A percentile compares a stretch with the other conserved stretches of the same genome.
phyloP scores from a whole-genome alignment of 345 rosid species.

The Anacardium occidentale region DNA sequence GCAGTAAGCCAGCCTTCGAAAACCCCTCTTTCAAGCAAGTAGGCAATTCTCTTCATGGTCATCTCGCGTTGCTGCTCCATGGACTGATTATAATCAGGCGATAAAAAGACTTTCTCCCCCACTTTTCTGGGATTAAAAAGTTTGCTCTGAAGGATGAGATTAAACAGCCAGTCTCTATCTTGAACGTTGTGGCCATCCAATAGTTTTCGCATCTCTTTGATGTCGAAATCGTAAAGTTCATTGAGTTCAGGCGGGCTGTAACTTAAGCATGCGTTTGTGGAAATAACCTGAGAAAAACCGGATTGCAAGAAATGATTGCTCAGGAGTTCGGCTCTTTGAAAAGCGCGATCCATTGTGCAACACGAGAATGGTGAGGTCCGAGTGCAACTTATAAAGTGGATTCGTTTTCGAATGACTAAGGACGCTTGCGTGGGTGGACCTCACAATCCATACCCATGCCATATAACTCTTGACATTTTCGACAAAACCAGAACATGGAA shows the following conservation, averaged over 20 bases:
- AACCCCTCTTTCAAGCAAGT: slow-evolving; percentile 57
- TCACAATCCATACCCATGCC: too few species aligned
- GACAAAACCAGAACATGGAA: too few species aligned
- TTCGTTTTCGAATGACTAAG: not conserved
- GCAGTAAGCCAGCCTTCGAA: slow-evolving; percentile 76
- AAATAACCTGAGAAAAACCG: slow-evolving; percentile 24
- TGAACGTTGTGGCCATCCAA: slow-evolving; percentile 65
- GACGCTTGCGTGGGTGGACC: too few species aligned
- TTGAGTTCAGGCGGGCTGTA: slow-evolving; percentile 70
- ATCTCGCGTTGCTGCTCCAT: slow-evolving; percentile 94
- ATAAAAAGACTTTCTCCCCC: slow-evolving; percentile 69
- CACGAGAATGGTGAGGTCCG: not conserved
- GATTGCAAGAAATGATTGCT: slow-evolving; percentile 53
- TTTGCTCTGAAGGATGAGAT: slow-evolving; percentile 61
- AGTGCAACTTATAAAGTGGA: too few species aligned
- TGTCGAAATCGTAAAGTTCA: slow-evolving; percentile 51
- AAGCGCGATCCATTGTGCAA: slow-evolving; percentile 47
- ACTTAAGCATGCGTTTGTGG: slow-evolving; percentile 48
- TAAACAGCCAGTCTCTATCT: slow-evolving; percentile 80
- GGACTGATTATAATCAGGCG: slow-evolving; percentile 79
- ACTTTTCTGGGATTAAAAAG: slow-evolving; percentile 64
- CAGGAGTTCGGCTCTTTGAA: slow-evolving; percentile 50
- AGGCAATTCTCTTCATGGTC: slow-evolving; percentile 65
- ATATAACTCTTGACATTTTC: too few species aligned
- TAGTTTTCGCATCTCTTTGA: slow-evolving; percentile 60